Conservation (phyloP, 2,329 filamentous ascomycete species). For the Fonsecaea nubica region DNA sequence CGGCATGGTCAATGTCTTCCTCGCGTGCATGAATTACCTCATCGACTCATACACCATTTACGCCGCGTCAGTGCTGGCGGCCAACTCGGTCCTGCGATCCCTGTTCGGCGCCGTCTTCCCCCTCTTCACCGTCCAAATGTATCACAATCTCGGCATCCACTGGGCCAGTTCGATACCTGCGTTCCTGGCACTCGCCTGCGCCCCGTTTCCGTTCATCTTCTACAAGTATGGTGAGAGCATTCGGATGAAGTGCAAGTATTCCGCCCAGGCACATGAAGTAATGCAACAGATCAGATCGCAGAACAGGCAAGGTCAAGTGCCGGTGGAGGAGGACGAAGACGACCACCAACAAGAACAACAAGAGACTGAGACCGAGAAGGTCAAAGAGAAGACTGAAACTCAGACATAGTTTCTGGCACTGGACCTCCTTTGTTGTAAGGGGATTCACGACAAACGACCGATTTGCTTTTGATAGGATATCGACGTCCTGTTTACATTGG, state of each 20-base stretch:
- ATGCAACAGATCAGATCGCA: conserved; percentile 36
- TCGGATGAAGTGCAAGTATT: conserved; percentile 52
- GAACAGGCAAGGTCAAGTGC: not conserved
- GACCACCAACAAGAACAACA: not conserved
- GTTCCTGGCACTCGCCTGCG: conserved; percentile 54
- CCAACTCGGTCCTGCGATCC: conserved; percentile 55
- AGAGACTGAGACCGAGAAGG: not conserved
- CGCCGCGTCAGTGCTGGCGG: conserved; percentile 52
- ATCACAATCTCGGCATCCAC: conserved; percentile 53
- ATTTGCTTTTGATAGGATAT: not conserved
- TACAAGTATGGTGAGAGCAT: conserved; percentile 52
- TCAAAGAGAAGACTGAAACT: not conserved
- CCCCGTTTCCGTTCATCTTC: conserved; percentile 54
- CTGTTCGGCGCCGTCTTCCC: conserved; percentile 57
- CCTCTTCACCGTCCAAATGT: conserved; percentile 56
- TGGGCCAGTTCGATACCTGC: conserved; percentile 57
- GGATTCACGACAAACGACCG: no score
- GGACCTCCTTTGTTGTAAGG: not conserved
- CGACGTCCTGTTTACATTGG: not conserved
- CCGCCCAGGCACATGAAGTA: conserved; percentile 46
- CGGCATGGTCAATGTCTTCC: conserved; percentile 51
- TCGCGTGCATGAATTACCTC: conserved; percentile 52
- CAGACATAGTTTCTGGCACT: not conserved
- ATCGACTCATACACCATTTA: conserved; percentile 54
- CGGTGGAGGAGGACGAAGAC: not conserved